phyloP scores from a whole-genome alignment of 2,329 filamentous ascomycete species.

The Cladosporium halotolerans region DNA sequence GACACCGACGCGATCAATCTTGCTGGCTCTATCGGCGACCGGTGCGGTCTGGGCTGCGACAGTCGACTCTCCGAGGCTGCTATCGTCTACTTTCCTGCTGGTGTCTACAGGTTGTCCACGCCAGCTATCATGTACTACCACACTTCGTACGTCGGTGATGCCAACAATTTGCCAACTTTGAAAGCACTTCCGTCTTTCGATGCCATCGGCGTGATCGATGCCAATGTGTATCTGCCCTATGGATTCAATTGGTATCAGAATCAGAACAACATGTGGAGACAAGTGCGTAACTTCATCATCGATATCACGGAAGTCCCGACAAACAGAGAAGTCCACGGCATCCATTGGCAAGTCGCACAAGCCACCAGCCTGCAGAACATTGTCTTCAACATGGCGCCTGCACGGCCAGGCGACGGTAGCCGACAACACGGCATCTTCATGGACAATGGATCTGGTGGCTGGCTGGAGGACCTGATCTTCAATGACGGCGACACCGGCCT shows the following conservation, averaged over 20 bases:
- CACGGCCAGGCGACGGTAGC: constrained; percentile 24
- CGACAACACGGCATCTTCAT: constrained; percentile 56
- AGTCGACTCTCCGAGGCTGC: constrained; percentile 76
- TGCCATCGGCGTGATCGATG: constrained; percentile 29
- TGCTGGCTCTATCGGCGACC: constrained; percentile 25
- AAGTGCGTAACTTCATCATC: constrained; percentile 52
- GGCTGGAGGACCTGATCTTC: constrained; percentile 77
- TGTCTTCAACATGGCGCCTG: constrained; percentile 44
- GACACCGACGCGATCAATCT: constrained; percentile 57
- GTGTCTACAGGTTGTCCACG: constrained; percentile 73
- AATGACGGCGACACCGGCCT: constrained; percentile 73
- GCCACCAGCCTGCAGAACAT: constrained; percentile 56
- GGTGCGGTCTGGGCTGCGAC: constrained; percentile 53
- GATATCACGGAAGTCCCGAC: constrained; percentile 37
- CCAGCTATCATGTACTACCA: constrained; percentile 86
- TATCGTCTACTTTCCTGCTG: constrained; percentile 84
- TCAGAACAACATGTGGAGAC: constrained; percentile 48
- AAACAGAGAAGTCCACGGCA: constrained; percentile 36
- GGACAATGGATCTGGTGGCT: constrained; percentile 62
- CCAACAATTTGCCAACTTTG: constrained; percentile 59
- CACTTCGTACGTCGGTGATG: constrained; percentile 85
- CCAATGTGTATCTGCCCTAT: constrained; percentile 29
- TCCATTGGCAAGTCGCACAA: constrained; percentile 65
- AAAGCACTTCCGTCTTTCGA: constrained; percentile 26
- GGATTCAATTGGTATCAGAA: constrained; percentile 29